Percentiles rank a stretch among this genome's conserved stretches.
These are phyloP conservation scores for Stephanodiscus triporus DNA, from an alignment of 108 stramenopile species.

Conservation along the genomic window DNA sequence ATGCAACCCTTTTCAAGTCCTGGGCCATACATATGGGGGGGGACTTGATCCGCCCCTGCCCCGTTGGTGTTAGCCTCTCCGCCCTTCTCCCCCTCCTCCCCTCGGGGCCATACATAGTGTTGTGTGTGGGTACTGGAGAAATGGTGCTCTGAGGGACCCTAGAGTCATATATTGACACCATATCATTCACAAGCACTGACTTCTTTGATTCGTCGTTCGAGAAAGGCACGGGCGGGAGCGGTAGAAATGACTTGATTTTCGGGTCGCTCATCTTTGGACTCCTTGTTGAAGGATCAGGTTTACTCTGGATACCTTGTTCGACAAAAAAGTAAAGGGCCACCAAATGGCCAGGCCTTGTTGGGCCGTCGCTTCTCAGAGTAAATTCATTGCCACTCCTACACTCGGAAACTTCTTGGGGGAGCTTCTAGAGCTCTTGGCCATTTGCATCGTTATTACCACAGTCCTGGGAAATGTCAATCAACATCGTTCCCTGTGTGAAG, in stretches of 20 bases:
- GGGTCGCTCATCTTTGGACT: conserved; percentile 13
- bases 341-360: not conserved
- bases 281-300: not conserved
- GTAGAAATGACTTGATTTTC: conserved; percentile 15
- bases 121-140: conserved; percentile 18
- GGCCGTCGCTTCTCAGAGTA: not conserved
- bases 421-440: conserved; percentile 1
- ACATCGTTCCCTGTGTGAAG: not conserved
- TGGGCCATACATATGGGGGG: conserved; percentile 17
- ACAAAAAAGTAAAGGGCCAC: not conserved
- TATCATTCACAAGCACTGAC: not conserved
- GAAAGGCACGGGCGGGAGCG: not conserved
- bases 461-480: not conserved
- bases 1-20: conserved; percentile 17
- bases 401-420: not conserved
- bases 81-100: no score
- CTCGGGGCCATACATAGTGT: not conserved
- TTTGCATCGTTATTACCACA: not conserved
- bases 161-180: not conserved
- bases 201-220: conserved; percentile 3
- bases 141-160: not conserved
- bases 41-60: conserved; percentile 34
- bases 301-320: not conserved
- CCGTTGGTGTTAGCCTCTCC: conserved; percentile 25
- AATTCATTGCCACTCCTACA: not conserved